phyloP scores from a whole-genome alignment of 768 basidiomycete genomes.

The Phylloporus scabripes region DNA sequence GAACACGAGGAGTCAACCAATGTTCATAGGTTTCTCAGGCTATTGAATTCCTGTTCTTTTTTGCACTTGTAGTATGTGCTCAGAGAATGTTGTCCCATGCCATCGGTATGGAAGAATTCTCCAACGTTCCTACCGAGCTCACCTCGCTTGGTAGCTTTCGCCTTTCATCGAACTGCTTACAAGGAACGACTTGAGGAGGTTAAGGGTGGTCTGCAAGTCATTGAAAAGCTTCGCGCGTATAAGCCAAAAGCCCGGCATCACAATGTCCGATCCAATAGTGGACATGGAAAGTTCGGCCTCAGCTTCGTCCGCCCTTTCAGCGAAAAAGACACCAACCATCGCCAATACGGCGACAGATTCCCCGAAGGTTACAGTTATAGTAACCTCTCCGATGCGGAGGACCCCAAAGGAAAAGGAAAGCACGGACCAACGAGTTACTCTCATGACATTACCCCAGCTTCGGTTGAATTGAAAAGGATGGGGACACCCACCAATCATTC shows the following conservation, averaged over 20 bases:
- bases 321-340: slow-evolving; percentile 40
- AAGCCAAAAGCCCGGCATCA: slow-evolving; percentile 41
- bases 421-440: slow-evolving; percentile 6
- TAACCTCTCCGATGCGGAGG: slow-evolving; percentile 29
- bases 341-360: slow-evolving; percentile 24
- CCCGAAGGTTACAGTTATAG: slow-evolving; percentile 24
- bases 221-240: slow-evolving; percentile 65
- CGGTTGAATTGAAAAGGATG: slow-evolving; percentile 8
- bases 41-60: slow-evolving; percentile 72
- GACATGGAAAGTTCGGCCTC: slow-evolving; percentile 39
- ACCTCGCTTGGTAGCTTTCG: slow-evolving; percentile 43
- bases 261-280: slow-evolving; percentile 30
- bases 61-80: slow-evolving; percentile 54
- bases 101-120: slow-evolving; percentile 35
- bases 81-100: slow-evolving; percentile 69
- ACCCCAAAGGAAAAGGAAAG: slow-evolving; percentile 30
- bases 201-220: slow-evolving; percentile 45
- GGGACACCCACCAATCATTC: slow-evolving; percentile 8
- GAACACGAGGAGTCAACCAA: not conserved
- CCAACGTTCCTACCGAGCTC: not conserved
- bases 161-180: slow-evolving; percentile 75
- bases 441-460: slow-evolving; percentile 6
- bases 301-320: slow-evolving; percentile 32
- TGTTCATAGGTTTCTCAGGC: slow-evolving; percentile 48
- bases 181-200: slow-evolving; percentile 64